These are phyloP conservation scores for Magnusiomyces magnusii DNA, from an alignment of 1,139 yeast species.

Conservation along the genomic window DNA sequence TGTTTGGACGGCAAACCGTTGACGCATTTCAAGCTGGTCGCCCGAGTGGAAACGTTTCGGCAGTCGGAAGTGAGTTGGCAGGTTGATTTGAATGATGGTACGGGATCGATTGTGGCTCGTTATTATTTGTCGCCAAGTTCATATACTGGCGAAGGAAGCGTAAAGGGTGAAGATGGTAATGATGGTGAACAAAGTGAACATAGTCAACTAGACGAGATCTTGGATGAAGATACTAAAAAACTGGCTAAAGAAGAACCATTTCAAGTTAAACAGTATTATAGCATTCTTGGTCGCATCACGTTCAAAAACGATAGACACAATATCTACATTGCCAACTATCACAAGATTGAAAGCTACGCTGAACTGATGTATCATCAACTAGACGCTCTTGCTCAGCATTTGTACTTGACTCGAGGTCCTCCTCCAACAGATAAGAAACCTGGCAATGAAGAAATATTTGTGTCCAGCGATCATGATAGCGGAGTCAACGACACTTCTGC, in stretches of 20 bases:
- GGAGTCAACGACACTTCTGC: neutral
- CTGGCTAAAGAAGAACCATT: neutral
- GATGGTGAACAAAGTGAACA: too few relatives aligned
- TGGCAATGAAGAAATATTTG: neutral
- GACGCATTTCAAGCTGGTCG: neutral
- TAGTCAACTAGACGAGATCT: neutral
- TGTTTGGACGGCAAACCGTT: neutral
- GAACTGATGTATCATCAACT: neutral
- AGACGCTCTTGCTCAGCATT: neutral
- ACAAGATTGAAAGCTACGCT: neutral
- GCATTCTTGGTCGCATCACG: neutral
- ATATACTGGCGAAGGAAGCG: too few relatives aligned
- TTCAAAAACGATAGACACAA: neutral
- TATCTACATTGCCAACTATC: neutral
- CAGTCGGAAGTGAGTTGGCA: neutral
- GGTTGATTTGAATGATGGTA: neutral
- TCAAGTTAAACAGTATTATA: neutral
- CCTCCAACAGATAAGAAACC: neutral
- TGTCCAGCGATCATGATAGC: neutral
- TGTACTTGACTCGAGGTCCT: neutral
- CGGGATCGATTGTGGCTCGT: neutral
- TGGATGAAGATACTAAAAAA: neutral
- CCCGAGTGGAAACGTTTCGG: neutral
- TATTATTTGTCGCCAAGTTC: neutral
- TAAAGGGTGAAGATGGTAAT: too few relatives aligned